Evolutionary conservation across 2,329 filamentous ascomycete genomes (phyloP), one percentile per base, ranked within the genome.

Genomic region (Pyrenophora tritici-repentis): DNA sequence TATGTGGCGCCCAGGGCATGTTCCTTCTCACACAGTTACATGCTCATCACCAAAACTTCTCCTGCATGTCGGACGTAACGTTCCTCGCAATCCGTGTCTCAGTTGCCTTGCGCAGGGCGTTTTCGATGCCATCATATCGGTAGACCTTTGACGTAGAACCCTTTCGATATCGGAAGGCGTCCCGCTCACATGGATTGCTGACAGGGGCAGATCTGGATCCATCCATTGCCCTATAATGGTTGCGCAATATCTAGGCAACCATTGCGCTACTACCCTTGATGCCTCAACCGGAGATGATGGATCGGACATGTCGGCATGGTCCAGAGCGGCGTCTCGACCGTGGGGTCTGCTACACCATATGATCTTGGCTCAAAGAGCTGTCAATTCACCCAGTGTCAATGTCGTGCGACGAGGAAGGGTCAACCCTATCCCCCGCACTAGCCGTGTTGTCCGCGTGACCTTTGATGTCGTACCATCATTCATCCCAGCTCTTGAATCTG

Each of bases 51-150:
- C 26, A 29, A 10, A 4, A 12, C 9, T 29, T 12, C 9, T 29
- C 26, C 10, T 4, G 26, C 7, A 29, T 29, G 10, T 29, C 26
- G 16, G 38, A 43, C 36, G 39, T 41, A 48, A 45, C 41, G 13
- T 26, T 10, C 1, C 13, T 46, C n/a, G 8, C 20, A n/a, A 10
- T 13, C 36, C 4, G 2, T 59, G 62, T 65, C 53, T 62, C 53
- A 53, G 61, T 55, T 59, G 61, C 60, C 61, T 63, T 47, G 39
- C 49, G 12, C 17, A 17, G 33, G 32, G 44, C 51, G n/a, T 37
- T 24, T 26, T 36, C 20, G n/a, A 42, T 13, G 4, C 45, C 18
- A 50, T 40, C 7, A n/a, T 35, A 33, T 34, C 32, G 37, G 17
- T 29, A 44, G 31, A 26, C n/a, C 26, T 26, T 20, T 35, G 17